phyloP scores from a whole-genome alignment of 1,284 basidiomycete species.

The Hortiboletus rubellus region DNA sequence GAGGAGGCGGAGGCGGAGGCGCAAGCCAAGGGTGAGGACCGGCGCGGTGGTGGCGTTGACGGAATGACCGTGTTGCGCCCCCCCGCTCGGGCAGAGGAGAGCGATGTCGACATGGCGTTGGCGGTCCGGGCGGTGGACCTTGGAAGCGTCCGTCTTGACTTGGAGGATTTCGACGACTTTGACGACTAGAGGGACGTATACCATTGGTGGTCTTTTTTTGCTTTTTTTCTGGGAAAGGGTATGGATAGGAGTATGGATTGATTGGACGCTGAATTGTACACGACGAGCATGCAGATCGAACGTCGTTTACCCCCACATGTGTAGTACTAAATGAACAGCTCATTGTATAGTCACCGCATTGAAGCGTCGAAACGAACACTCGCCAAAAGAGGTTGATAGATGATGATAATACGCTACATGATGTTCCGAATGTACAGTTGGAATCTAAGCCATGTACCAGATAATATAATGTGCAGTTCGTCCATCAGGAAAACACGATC shows the following conservation, averaged over 20 bases:
- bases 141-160: constrained; percentile 13
- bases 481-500: neutral
- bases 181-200: no score
- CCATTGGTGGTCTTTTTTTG: neutral
- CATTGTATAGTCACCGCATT: neutral
- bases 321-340: neutral
- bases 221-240: neutral
- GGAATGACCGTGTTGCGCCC: neutral
- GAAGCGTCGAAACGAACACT: no score
- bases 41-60: neutral
- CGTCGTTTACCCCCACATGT: neutral
- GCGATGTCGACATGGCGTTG: constrained; percentile 21
- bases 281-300: neutral
- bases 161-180: constrained; percentile 32
- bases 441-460: neutral
- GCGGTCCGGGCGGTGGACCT: constrained; percentile 39
- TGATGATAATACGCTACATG: neutral
- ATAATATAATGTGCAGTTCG: neutral
- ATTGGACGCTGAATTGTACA: constrained; percentile 1
- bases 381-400: neutral
- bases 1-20: neutral
- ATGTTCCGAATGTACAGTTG: neutral
- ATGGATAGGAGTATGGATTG: neutral
- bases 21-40: neutral
- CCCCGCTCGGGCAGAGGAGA: neutral